phyloP scores from a whole-genome alignment of 345 rosid genomes.

The Melaleuca quinquenervia region DNA sequence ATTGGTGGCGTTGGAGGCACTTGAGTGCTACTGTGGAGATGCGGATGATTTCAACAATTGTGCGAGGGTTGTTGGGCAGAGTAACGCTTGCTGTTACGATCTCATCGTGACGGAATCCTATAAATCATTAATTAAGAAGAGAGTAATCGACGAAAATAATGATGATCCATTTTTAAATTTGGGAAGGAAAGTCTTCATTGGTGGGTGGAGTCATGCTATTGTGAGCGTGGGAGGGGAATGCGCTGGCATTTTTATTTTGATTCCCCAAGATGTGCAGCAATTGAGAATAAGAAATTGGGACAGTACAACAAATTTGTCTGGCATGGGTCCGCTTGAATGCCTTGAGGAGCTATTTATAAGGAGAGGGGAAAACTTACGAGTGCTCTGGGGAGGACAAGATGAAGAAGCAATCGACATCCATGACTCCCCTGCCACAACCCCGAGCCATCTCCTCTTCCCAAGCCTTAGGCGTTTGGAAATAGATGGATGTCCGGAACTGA shows the following conservation, averaged over 20 bases:
- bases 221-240: background rate
- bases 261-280: background rate
- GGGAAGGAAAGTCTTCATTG: fast-evolving
- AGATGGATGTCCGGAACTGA: background rate
- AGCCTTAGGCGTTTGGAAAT: background rate
- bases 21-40: fast-evolving
- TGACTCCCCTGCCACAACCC: background rate
- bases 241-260: background rate
- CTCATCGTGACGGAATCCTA: fast-evolving
- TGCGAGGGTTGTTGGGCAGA: background rate
- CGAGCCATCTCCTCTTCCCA: background rate
- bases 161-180: fast-evolving
- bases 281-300: fast-evolving
- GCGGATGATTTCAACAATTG: background rate
- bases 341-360: fast-evolving
- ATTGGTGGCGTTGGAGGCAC: background rate
- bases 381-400: background rate
- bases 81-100: too few species aligned
- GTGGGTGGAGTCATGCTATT: fast-evolving
- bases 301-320: background rate
- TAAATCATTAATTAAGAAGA: fast-evolving
- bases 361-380: fast-evolving
- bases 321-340: background rate
- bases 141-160: background rate
- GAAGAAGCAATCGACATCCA: background rate